phyloP scores from a whole-genome alignment of 148 eudicot species.

The Camellia granthamiana region DNA sequence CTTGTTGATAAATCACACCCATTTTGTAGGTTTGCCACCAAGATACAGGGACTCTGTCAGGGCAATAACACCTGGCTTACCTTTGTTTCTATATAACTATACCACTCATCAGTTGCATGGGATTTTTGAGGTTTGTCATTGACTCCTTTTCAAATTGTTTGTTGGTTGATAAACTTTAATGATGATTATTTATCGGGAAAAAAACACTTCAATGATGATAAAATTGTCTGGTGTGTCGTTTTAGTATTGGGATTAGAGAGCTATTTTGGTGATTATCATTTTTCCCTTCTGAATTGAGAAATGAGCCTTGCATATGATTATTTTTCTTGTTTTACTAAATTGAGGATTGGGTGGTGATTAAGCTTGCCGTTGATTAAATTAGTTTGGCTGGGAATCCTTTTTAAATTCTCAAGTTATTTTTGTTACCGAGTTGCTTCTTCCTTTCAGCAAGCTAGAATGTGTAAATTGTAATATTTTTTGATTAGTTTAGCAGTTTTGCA shows the following conservation, averaged over 20 bases:
- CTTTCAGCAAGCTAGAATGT: not conserved
- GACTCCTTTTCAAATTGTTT: not conserved
- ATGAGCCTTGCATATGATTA: not conserved
- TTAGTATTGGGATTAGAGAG: not conserved
- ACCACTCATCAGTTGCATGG: conserved; percentile 99
- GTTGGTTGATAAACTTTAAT: not conserved
- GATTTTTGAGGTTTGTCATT: conserved; percentile 75
- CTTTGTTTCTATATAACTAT: conserved; percentile 94
- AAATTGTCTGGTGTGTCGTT: not conserved
- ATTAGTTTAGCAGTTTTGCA: not conserved
- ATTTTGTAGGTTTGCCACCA: conserved; percentile 83
- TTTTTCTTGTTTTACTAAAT: not conserved
- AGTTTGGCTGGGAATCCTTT: not conserved
- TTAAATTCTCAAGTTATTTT: not conserved
- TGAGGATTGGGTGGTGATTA: not conserved
- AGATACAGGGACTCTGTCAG: conserved; percentile 97
- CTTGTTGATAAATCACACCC: conserved; percentile 18
- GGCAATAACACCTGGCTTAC: conserved; percentile 96
- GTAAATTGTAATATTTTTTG: not conserved
- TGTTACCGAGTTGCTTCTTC: not conserved
- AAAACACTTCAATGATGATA: not conserved
- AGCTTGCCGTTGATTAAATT: not conserved
- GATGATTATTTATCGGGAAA: too few species aligned
- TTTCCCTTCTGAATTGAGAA: not conserved
- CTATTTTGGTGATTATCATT: not conserved